Conservation (phyloP, 805 yeast species). For the Starmerella davenportii region DNA sequence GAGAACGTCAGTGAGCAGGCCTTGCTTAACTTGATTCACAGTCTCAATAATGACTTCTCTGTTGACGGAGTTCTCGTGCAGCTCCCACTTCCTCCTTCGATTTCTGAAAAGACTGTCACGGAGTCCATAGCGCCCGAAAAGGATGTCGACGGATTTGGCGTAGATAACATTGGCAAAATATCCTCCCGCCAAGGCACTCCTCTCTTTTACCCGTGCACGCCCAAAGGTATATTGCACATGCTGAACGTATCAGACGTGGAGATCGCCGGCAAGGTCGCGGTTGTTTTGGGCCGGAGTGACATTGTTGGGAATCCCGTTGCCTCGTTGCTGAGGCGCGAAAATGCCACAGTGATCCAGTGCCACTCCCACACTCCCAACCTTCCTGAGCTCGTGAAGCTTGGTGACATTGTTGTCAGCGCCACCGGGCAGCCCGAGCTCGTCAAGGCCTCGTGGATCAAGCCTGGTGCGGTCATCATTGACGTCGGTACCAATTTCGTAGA, state of each 20-base stretch:
- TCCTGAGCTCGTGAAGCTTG: constrained; percentile 38
- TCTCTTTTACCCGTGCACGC: constrained; percentile 80
- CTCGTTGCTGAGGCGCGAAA: constrained; percentile 54
- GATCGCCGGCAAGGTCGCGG: constrained; percentile 66
- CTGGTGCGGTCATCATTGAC: constrained; percentile 72
- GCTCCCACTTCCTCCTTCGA: constrained; percentile 67
- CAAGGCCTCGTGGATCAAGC: constrained; percentile 74
- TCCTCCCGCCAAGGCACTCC: constrained; percentile 76
- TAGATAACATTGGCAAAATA: constrained; percentile 75
- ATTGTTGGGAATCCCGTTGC: constrained; percentile 93
- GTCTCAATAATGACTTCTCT: constrained; percentile 51
- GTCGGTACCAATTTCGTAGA: constrained; percentile 86
- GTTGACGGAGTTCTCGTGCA: constrained; percentile 83
- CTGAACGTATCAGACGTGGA: constrained; percentile 49
- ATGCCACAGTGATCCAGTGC: constrained; percentile 70
- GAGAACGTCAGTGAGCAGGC: constrained; percentile 44
- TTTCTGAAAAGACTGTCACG: constrained; percentile 65
- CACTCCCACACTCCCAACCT: constrained; percentile 58
- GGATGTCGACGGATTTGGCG: constrained; percentile 92
- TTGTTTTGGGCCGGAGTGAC: constrained; percentile 87
- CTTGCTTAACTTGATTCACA: constrained; percentile 36
- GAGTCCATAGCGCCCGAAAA: constrained; percentile 63
- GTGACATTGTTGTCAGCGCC: constrained; percentile 84
- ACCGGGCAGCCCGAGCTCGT: constrained; percentile 74
- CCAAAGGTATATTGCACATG: constrained; percentile 75